Evolutionary conservation across 2,329 filamentous ascomycete genomes (phyloP), one percentile per base, ranked within the genome.

Genomic region (Hymenoscyphus repandus): DNA sequence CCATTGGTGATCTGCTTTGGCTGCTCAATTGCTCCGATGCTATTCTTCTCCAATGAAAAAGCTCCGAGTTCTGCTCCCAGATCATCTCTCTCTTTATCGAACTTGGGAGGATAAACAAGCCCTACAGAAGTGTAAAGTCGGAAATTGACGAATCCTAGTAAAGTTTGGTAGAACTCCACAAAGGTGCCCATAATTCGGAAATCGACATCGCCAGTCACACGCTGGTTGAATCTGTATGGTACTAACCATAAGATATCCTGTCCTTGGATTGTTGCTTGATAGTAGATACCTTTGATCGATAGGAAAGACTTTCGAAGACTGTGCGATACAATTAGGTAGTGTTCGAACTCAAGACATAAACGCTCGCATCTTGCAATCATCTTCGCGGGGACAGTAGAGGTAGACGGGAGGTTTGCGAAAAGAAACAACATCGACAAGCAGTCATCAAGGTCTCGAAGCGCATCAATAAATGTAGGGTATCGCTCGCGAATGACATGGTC

Each of bases 151-250:
- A 99, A 99, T 54, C 92, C 88, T 17, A 99, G 77, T 12, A 99
- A 78, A 4, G 92, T 97, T 64, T 95, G 96, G 76, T 99, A 99
- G 70, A 99, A 99, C 69, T 99, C 92, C 58, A 99, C 85, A 67
- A 99, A 99, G 4, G 93, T 99, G 53, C 90, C 92, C 93, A 99
- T 99, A 71, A 99, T 99, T 64, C 93, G 80, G 74, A 96, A 99
- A 70, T 99, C 93, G 58, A 99, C 87, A 70, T 99, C 93, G 51
- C 87, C 89, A 37, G 93, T 88, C 12, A 96, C 85, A 61, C 88
- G 80, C 75, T 99, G 93, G 66, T 97, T 96, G 72, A 99, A 99
- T 69, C 90, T 90, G 75, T 99, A 99, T 1, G 93, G 93, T 10
- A 96, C 92, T 36, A 99, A 78, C 93, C 93, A 99, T 59, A 97